Percentiles rank a stretch among this genome's conserved stretches.
These are phyloP conservation scores for Penicillium frequentans DNA, from an alignment of 2,329 filamentous ascomycete species.

Conservation along the genomic window DNA sequence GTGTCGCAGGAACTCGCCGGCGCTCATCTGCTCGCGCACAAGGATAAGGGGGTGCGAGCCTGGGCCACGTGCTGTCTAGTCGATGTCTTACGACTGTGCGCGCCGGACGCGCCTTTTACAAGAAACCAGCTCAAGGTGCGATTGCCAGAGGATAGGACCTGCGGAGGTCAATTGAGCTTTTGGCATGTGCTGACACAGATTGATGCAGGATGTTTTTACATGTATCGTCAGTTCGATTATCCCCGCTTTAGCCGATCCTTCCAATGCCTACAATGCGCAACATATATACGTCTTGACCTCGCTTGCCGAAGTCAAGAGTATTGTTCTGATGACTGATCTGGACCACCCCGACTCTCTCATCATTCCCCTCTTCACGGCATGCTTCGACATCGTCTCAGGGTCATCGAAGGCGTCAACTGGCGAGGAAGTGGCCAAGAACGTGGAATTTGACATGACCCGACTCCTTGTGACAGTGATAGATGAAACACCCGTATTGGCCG, in stretches of 20 bases:
- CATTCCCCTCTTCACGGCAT: slow-evolving; percentile 76
- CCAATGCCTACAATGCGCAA: slow-evolving; percentile 87
- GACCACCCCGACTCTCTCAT: slow-evolving; percentile 78
- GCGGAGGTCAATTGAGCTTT: background rate
- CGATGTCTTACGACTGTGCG: slow-evolving; percentile 88
- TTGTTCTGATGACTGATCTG: slow-evolving; percentile 86
- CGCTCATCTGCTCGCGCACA: slow-evolving; percentile 80
- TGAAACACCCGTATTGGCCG: slow-evolving; percentile 74
- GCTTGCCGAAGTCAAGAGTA: slow-evolving; percentile 89
- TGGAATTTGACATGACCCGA: slow-evolving; percentile 88
- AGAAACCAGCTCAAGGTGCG: slow-evolving; percentile 83
- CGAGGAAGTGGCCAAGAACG: slow-evolving; percentile 85
- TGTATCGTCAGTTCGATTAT: slow-evolving; percentile 82
- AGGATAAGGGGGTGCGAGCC: slow-evolving; percentile 89
- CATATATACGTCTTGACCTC: slow-evolving; percentile 89
- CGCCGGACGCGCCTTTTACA: slow-evolving; percentile 92
- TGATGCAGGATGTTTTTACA: slow-evolving; percentile 79
- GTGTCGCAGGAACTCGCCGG: slow-evolving; percentile 83
- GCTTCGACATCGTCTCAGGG: slow-evolving; percentile 88
- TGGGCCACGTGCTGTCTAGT: slow-evolving; percentile 87
- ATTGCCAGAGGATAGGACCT: slow-evolving; percentile 1
- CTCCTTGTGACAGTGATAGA: slow-evolving; percentile 84
- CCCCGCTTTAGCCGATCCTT: slow-evolving; percentile 80
- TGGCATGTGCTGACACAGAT: slow-evolving; percentile 2
- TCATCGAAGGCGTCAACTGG: slow-evolving; percentile 72